These are phyloP conservation scores for Dictyostelium purpureum DNA, from an alignment of 78 protist genomes.

Conservation along the genomic window DNA sequence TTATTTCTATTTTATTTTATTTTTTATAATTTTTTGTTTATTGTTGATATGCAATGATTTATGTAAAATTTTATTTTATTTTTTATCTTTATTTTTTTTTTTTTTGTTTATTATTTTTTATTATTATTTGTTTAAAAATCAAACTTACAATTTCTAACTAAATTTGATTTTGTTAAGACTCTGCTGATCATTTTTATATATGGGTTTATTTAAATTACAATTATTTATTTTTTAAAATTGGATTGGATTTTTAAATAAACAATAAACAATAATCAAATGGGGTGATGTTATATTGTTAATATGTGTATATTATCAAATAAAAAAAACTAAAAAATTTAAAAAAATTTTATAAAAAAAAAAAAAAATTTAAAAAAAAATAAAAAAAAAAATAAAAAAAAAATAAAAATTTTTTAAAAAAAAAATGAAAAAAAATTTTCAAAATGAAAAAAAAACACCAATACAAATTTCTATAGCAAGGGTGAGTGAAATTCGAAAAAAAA, in stretches of 20 bases:
- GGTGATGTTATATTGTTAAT: neutral
- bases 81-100: no score
- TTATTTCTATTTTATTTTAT: no score
- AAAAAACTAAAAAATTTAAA: neutral
- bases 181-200: constrained; percentile 4
- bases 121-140: no score
- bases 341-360: neutral
- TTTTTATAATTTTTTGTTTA: no score
- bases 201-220: neutral
- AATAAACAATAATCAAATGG: neutral
- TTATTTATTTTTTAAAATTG: neutral
- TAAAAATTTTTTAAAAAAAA: neutral
- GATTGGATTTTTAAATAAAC: neutral
- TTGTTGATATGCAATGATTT: no score
- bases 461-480: neutral
- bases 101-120: no score
- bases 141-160: constrained; percentile 11
- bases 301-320: neutral
- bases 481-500: no score
- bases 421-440: neutral
- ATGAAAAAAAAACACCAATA: neutral
- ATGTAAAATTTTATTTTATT: no score
- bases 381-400: neutral
- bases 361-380: neutral
- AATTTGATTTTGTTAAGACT: neutral